Base-by-base conservation (phyloP, 805 yeast species). In the Maudiozyma barnettii region DNA sequence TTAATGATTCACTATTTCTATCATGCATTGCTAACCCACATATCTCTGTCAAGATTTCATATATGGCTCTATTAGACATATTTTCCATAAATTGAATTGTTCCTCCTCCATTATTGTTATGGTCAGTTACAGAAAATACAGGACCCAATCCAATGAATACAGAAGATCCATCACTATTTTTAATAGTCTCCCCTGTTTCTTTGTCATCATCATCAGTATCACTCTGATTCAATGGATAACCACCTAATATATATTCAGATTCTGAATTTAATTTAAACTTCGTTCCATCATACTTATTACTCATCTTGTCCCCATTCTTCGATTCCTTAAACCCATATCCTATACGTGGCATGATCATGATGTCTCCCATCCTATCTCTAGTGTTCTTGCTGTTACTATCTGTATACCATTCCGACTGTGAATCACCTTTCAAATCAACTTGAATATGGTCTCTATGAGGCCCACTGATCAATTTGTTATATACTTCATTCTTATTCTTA, bases 201-300 rank as follows among this genome's bases (percentile, higher is more conserved):
- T 31, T n/a, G 10, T 31, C 36, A 13, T 10, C 36, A 13, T 10
- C 4, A 10, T 29, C 14, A 29, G 5, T 29, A 2, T 29, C 31
- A 29, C 13, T 33, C 7, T 33, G 7, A 36, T 36, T 36, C 58
- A 83, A 79, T 31, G 36, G 36, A 62, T 86, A 90, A 1, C 97
- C 97, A 64, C 87, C 95, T 0, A 84, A 84, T 8, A 96, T 96
- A 46, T 37, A 29, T 14, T 41, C 5, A n/a, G n/a, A 9, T 16
- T 36, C 20, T n/a, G n/a, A 14, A 2, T 36, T 12, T 18, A 36
- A 36, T 36, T 36, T 36, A 16, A 36, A 36, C 18, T 36, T 18
- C 12, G 5, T 36, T n/a, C 13, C 16, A 14, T 18, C 16, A 16
- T 36, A 18, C 21, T 16, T 36, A 16, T 18, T 18, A 7, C 12